Base-by-base conservation (phyloP, 1,284 basidiomycete genomes). In the Gymnopus androsaceus region DNA sequence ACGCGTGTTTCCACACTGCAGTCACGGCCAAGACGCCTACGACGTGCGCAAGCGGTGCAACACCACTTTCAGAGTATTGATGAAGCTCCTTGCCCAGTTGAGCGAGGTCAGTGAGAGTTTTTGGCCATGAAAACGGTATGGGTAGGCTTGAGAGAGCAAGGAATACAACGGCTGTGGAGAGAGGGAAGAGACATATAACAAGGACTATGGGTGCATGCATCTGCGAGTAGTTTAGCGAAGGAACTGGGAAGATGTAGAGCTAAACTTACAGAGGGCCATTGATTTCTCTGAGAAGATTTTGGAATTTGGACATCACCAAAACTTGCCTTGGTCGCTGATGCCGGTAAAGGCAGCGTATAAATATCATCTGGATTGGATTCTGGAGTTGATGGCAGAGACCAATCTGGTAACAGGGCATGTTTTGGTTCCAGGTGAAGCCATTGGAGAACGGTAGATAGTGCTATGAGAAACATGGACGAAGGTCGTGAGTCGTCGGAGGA, bases 1-100 rank as follows among this genome's bases (percentile, higher is more conserved):
- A 96, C 6, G 93, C 92, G 69, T 96, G 94, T 72, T 94, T 95
- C 92, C 92, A 96, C 33, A 92, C 77, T 2, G 91, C 90, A 19
- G 89, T 85, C n/a, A 93, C 79, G 34, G 88, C 85, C 65, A 96
- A 80, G 36, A 94, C 92, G n/a, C 79, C 84, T 44, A 95, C 69
- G 44, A 92, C 87, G 68, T 92, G 90, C 4, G 80, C 78, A 55
- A 84, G 75, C 15, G 85, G 81, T 1, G 70, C 73, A 14, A 75
- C 64, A 4, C 88, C 88, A 59, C 86, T 88, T 64, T 87, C 85
- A 3, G 88, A 83, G 67, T 92, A 92, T 42, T 79, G 82, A 63
- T 88, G 87, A 6, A 92, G 79, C 59, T 91, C 88, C 40, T 82
- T 75, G 7, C 88, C 88, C 9, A 92, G 74, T 63, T 84, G 80